Base-by-base conservation (phyloP, 2,329 filamentous ascomycete genomes). In the Alternaria novae-zelandiae region DNA sequence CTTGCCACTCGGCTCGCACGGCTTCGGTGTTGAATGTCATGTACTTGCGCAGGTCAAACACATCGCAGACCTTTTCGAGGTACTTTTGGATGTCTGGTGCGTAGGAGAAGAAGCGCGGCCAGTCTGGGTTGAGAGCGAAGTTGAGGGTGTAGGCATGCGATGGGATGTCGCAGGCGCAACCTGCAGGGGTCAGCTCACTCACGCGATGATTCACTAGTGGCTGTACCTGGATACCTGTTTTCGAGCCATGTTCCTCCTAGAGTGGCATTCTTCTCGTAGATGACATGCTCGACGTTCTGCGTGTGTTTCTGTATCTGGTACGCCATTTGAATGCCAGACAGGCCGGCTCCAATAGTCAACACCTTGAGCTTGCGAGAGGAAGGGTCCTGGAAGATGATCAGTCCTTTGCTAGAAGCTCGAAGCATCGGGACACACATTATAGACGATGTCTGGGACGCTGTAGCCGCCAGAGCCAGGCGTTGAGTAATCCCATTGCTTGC, bases 1-100 rank as follows among this genome's bases (percentile, higher is more conserved):
- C 83, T 54, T 84, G 76, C 85, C 84, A 87, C 54, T 82, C 81
- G 20, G 82, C 81, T 5, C 82, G 81, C 1, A 80, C 73, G 12
- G 86, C 80, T 65, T 84, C 79, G 9, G 82, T 83, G 59, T 83
- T 82, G 75, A 86, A 86, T 3, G 74, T 83, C 83, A 86, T 86
- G 71, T 85, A 85, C 64, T 86, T 85, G 46, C 82, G 78, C 4
- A 86, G 75, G 46, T 81, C 83, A 60, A 85, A 86, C 0, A 79
- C 80, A 5, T 85, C 76, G 66, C 82, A 83, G 15, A 86, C 82
- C 65, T 83, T 83, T 59, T 82, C 72, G 0, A 86, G 78, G 63
- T 86, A 86, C 47, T 80, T 78, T 72, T 81, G 82, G 58, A 85
- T 85, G 55, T 85, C 83, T 1, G 79, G 76, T 1, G 81, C 79